phyloP scores from a whole-genome alignment of 352 stramenopile species.

The Phytophthora palmivora region DNA sequence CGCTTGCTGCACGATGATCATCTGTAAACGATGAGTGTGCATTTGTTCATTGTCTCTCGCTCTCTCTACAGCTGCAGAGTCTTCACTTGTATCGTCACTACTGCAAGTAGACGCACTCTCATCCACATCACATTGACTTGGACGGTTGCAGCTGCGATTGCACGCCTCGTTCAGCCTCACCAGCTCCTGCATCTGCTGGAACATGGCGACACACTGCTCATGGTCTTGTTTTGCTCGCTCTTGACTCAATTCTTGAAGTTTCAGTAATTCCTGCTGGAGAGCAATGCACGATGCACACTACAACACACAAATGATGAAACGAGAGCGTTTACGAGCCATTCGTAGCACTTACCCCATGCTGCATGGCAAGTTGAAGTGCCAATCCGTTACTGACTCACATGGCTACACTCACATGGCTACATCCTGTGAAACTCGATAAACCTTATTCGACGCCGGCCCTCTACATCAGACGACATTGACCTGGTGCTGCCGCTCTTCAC shows the following conservation, averaged over 20 bases:
- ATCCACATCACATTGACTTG: not conserved
- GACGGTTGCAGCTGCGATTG: not conserved
- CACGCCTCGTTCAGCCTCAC: slow-evolving; percentile 45
- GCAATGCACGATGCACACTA: slow-evolving; percentile 27
- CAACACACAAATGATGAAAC: not conserved
- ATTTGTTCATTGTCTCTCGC: not conserved
- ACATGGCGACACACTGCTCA: slow-evolving; percentile 48
- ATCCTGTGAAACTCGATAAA: not conserved
- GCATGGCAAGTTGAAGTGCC: slow-evolving; percentile 6
- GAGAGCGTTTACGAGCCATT: not conserved
- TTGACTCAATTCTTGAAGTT: slow-evolving; percentile 26
- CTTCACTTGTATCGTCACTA: not conserved
- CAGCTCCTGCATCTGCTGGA: slow-evolving; percentile 55
- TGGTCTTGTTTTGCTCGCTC: slow-evolving; percentile 40
- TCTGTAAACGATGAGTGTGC: slow-evolving; percentile 36
- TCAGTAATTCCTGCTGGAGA: slow-evolving; percentile 25
- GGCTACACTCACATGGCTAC: slow-evolving; percentile 7
- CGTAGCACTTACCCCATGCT: slow-evolving; percentile 6
- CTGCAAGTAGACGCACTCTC: not conserved
- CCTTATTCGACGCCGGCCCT: slow-evolving; percentile 1
- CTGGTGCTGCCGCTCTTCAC: not conserved
- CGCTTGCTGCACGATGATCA: slow-evolving; percentile 49
- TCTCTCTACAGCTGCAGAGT: not conserved
- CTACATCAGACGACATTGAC: not conserved
- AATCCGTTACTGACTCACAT: slow-evolving; percentile 15